These are phyloP conservation scores for Lachnellula willkommii DNA, from an alignment of 2,329 filamentous ascomycete species.

Conservation along the genomic window DNA sequence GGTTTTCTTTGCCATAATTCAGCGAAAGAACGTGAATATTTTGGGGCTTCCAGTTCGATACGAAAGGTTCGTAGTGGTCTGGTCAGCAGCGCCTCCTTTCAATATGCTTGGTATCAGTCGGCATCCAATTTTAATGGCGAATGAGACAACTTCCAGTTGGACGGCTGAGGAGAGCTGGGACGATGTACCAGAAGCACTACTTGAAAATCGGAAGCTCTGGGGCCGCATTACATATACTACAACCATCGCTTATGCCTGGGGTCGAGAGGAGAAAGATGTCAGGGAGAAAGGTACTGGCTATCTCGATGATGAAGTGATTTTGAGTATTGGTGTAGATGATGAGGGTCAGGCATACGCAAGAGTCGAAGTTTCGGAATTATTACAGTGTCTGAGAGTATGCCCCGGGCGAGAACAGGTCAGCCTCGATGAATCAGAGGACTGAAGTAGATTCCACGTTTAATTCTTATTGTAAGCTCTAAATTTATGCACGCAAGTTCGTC, in stretches of 20 bases:
- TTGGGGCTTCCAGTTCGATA: constrained; percentile 34
- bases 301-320: constrained; percentile 36
- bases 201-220: constrained; percentile 18
- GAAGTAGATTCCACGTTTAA: not conserved
- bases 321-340: constrained; percentile 37
- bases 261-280: constrained; percentile 29
- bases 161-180: constrained; percentile 33
- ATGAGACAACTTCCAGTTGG: constrained; percentile 35
- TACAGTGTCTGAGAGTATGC: constrained; percentile 35
- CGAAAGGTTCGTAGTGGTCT: constrained; percentile 35
- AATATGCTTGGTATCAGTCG: constrained; percentile 32
- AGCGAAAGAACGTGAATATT: constrained; percentile 34
- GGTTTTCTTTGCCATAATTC: constrained; percentile 34
- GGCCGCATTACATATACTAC: constrained; percentile 37
- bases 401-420: constrained; percentile 42
- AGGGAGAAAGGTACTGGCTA: constrained; percentile 33
- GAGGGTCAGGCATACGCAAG: constrained; percentile 32
- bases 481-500: not conserved
- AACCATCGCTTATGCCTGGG: constrained; percentile 35
- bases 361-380: constrained; percentile 30
- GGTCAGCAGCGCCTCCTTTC: constrained; percentile 34
- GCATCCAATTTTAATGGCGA: constrained; percentile 33
- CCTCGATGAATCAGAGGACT: not conserved
- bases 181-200: constrained; percentile 19
- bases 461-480: not conserved